Conservation (phyloP, 2,329 filamentous ascomycete species). For the Fusarium metavorans region DNA sequence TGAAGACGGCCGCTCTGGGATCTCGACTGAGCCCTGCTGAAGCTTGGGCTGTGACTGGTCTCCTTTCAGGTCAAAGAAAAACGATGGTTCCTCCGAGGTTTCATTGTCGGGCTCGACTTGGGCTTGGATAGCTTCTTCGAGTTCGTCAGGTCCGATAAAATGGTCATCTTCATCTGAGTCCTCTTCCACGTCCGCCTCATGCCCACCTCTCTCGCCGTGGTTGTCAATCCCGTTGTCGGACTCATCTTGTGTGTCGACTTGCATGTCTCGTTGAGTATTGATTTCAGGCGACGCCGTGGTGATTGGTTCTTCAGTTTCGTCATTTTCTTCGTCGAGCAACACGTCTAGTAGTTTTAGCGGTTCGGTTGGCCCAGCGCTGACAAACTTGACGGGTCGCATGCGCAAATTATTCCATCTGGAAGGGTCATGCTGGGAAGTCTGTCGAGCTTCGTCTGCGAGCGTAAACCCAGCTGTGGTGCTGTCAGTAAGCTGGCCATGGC, state of each 20-base stretch:
- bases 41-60: conserved; percentile 28
- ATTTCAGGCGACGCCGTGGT: neutral
- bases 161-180: neutral
- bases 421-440: conserved; percentile 60
- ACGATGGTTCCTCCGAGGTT: conserved; percentile 32
- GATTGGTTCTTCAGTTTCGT: neutral
- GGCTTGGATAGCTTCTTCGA: conserved; percentile 31
- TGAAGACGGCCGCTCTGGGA: conserved; percentile 36
- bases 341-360: conserved; percentile 59
- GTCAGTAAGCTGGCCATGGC: conserved; percentile 14
- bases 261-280: neutral
- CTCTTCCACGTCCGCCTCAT: neutral
- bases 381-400: conserved; percentile 62
- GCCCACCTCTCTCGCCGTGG: neutral
- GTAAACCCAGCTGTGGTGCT: conserved; percentile 41
- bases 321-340: conserved; percentile 27
- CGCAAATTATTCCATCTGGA: conserved; percentile 59
- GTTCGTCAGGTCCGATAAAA: conserved; percentile 39
- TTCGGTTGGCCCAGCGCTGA: conserved; percentile 65
- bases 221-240: neutral
- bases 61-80: conserved; percentile 55
- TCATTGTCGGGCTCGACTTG: conserved; percentile 5
- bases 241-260: neutral
- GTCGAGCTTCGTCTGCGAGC: conserved; percentile 61
- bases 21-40: neutral